phyloP scores from a whole-genome alignment of 768 basidiomycete genomes.

The Lactifluus subvellereus region DNA sequence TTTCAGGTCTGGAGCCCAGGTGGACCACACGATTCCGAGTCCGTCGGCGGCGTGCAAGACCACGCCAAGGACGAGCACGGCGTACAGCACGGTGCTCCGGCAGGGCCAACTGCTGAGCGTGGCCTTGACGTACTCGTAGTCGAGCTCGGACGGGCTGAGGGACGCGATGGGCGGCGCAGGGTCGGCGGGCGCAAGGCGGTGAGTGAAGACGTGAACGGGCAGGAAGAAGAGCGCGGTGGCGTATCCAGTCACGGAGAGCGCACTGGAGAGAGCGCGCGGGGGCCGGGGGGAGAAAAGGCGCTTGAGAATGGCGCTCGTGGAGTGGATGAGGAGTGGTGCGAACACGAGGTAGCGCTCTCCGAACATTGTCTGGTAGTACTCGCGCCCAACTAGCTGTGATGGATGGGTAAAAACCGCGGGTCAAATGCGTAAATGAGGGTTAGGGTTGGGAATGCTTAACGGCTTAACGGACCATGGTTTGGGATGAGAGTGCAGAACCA shows the following conservation, averaged over 20 bases:
- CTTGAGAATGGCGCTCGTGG: slow-evolving; percentile 51
- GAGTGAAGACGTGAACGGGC: slow-evolving; percentile 63
- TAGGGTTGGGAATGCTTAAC: not conserved
- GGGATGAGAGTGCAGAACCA: slow-evolving; percentile 61
- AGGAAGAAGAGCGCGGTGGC: slow-evolving; percentile 50
- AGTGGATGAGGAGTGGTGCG: slow-evolving; percentile 60
- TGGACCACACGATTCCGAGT: slow-evolving; percentile 44
- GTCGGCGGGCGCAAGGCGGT: slow-evolving; percentile 52
- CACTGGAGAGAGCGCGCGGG: slow-evolving; percentile 35
- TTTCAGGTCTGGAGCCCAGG: slow-evolving; percentile 35
- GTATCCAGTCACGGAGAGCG: slow-evolving; percentile 61
- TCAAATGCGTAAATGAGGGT: not conserved
- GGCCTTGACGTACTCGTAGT: slow-evolving; percentile 78
- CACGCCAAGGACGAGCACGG: slow-evolving; percentile 50
- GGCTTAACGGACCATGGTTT: slow-evolving; percentile 56
- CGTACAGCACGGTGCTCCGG: slow-evolving; percentile 57
- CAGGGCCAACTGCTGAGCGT: slow-evolving; percentile 58
- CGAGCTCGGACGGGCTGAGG: slow-evolving; percentile 70
- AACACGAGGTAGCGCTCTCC: slow-evolving; percentile 66
- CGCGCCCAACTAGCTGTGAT: slow-evolving; percentile 66
- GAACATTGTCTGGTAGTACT: slow-evolving; percentile 75
- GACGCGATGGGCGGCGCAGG: slow-evolving; percentile 44
- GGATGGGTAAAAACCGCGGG: not conserved
- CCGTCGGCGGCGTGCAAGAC: slow-evolving; percentile 64
- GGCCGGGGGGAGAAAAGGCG: slow-evolving; percentile 45